A percentile compares a stretch with the other conserved stretches of the same genome.
These are phyloP conservation scores for Pseudogymnoascus pannorum DNA, from an alignment of 2,329 filamentous ascomycete species.

Conservation along the genomic window DNA sequence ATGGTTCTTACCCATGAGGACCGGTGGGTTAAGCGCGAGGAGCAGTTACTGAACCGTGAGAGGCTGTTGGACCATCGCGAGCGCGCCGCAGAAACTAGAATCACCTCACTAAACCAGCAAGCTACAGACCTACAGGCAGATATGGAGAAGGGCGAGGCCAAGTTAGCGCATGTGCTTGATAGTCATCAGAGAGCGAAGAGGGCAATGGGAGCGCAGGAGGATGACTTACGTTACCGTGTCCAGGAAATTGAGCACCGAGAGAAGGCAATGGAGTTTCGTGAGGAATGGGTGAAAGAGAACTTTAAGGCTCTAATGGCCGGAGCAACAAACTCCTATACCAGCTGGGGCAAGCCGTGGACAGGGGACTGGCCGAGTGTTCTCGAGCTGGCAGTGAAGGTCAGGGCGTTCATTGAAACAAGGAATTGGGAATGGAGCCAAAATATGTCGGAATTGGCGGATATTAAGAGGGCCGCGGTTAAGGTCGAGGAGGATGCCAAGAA, in stretches of 20 bases:
- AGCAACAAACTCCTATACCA: too few relatives aligned
- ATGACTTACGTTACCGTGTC: neutral
- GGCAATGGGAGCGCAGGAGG: neutral
- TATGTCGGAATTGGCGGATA: neutral
- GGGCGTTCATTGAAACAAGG: neutral
- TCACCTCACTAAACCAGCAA: neutral
- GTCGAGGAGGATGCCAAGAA: neutral
- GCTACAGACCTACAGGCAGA: neutral
- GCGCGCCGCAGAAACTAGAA: neutral
- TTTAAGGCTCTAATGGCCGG: neutral
- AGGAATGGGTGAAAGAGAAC: neutral
- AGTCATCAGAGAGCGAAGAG: neutral
- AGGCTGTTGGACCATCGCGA: neutral
- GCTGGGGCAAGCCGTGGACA: too few relatives aligned
- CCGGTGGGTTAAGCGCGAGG: neutral
- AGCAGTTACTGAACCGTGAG: neutral
- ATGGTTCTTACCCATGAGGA: neutral
- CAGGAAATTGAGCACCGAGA: neutral
- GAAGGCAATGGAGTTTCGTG: neutral
- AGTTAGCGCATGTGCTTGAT: neutral
- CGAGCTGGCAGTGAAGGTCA: neutral
- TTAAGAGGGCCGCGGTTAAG: neutral
- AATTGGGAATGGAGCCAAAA: neutral
- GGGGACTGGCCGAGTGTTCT: neutral
- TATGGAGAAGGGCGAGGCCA: neutral